Evolutionary conservation across 2,329 filamentous ascomycete genomes (phyloP).

Genomic region (Paramyrothecium sp.): DNA sequence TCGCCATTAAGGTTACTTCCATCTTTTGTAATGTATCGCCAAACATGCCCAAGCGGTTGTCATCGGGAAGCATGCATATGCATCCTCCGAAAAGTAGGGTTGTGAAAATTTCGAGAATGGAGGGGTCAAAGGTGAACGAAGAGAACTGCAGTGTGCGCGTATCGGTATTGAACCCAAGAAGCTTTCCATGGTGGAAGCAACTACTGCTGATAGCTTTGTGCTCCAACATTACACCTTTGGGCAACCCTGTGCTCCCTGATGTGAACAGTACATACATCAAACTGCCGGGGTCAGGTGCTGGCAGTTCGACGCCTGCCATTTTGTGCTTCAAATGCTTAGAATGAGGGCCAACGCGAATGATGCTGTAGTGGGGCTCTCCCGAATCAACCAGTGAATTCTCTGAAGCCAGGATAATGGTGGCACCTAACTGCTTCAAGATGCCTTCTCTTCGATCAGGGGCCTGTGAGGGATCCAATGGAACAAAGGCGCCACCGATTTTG

Average conservation of each 20-base stretch:
- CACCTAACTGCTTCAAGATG: too few species aligned
- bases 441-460: too few species aligned
- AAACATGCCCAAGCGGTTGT: background rate
- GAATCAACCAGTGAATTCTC: too few species aligned
- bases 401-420: too few species aligned
- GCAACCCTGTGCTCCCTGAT: constrained; percentile 12
- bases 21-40: background rate
- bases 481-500: constrained; percentile 10
- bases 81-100: constrained; percentile 10
- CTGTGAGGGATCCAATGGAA: constrained; percentile 6
- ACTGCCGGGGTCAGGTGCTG: too few species aligned
- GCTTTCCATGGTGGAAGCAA: constrained; percentile 6
- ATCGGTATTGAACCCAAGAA: constrained; percentile 8
- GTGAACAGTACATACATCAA: constrained; percentile 16
- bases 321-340: too few species aligned
- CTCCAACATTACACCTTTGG: constrained; percentile 14
- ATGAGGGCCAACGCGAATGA: too few species aligned
- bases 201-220: constrained; percentile 12
- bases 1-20: background rate
- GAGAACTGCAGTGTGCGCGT: constrained; percentile 16
- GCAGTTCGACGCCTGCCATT: too few species aligned
- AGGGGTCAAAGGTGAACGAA: constrained; percentile 15
- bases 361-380: too few species aligned
- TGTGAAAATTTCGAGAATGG: constrained; percentile 12
- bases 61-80: constrained; percentile 14